Evolutionary conservation across 75 land plant genomes (phyloP).

Genomic region (Cupressus sempervirens): DNA sequence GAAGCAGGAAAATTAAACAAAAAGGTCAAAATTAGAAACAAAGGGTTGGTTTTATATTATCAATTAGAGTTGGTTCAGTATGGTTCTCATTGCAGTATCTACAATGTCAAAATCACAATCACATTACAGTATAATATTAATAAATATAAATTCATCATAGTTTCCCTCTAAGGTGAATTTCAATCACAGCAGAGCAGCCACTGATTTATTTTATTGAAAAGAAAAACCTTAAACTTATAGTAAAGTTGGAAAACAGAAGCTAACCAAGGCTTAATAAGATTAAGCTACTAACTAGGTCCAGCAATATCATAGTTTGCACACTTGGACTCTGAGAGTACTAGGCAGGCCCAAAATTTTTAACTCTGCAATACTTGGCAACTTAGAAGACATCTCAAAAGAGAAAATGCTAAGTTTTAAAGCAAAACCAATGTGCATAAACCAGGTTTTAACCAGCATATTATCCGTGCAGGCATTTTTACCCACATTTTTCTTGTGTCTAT

Average conservation of each 20-base stretch:
- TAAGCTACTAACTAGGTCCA: neutral
- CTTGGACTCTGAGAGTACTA: too few relatives aligned
- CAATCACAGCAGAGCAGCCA: neutral
- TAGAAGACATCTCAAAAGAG: too few relatives aligned
- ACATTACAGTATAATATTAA: neutral
- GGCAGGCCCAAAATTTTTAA: too few relatives aligned
- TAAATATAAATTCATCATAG: neutral
- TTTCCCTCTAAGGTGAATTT: neutral
- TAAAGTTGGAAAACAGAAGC: neutral
- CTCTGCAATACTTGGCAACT: too few relatives aligned
- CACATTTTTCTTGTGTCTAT: too few relatives aligned
- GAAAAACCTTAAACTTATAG: neutral
- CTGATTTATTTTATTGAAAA: neutral
- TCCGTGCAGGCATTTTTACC: too few relatives aligned
- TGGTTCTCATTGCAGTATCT: neutral
- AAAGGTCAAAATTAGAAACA: neutral
- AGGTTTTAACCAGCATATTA: too few relatives aligned
- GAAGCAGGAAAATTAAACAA: neutral
- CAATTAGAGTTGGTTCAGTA: neutral
- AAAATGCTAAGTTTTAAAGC: too few relatives aligned
- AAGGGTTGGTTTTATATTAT: neutral
- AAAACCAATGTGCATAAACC: too few relatives aligned
- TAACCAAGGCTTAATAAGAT: conserved; percentile 9
- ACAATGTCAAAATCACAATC: neutral
- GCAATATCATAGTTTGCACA: too few relatives aligned